Base-by-base conservation (phyloP, 495 filamentous ascomycete genomes). In the Hypoxylon fragiforme region DNA sequence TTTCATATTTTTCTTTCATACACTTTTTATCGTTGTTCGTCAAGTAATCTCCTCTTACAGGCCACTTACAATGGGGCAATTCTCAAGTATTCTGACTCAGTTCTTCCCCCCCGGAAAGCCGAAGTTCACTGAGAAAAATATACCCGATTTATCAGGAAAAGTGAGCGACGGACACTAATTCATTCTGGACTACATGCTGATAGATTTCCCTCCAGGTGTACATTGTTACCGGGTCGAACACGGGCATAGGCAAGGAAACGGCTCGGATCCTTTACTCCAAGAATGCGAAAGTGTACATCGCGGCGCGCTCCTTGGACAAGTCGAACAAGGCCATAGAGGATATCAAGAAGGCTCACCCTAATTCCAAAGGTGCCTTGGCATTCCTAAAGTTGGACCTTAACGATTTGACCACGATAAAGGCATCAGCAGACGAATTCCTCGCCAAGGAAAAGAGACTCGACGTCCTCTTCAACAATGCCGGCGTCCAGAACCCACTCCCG, bases 211-310 rank as follows among this genome's bases (percentile, higher is more conserved):
- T 16, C 5, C n/a, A 70, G 57, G 70, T 75, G 22, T 72, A 67
- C 59, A 66, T 83, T 31, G 71, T 84, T 5, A 81, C 81, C 1
- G 80, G 79, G 20, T 68, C 71, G 16, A 75, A 71, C 31, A 50
- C 72, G 3, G 77, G 77, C 12, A 54, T 79, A 49, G 79, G 81
- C 26, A 66, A 70, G 35, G 73, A 80, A 49, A 62, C 80, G 2
- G 69, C 71, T 12, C 63, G 53, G 24, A 70, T 77, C 12, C 75
- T 81, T 14, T 78, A 75, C 49, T 38, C 61, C 11, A 67, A 69
- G 37, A 68, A 75, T 37, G 78, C 70, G 34, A 81, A 73, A 19
- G 74, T 83, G 21, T 83, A 81, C 61, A 65, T 82, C 21, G 77
- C 77, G 1, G 66, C 70, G 9, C 76, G 81, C 35, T 72, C 69